Base-by-base conservation (phyloP, 2,329 filamentous ascomycete genomes). In the Cordyceps javanica region DNA sequence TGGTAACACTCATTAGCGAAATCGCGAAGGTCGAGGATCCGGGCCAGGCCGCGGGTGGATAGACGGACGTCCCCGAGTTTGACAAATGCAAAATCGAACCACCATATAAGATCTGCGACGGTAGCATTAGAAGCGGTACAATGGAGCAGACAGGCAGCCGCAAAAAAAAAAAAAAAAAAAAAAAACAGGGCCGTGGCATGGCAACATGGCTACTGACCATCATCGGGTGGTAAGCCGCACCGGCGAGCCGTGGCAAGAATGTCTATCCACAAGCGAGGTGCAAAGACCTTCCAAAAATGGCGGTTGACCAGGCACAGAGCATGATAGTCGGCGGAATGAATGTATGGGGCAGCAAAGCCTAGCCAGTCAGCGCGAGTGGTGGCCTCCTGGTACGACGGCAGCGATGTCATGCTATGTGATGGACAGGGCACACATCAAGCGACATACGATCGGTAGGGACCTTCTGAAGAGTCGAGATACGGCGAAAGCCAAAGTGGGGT, bases 301-400 rank as follows among this genome's bases (percentile, higher is more conserved):
- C 63, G 68, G 49, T 71, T 76, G 10, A 83, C 80, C 38, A 75
- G 73, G 63, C 78, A 82, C 44, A 82, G 74, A 8, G 68, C 66
- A 25, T 70, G 63, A 62, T 78, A 79, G 63, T 79, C 73, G 6
- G 63, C 58, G 42, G 72, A 62, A 2, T 67, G 63, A 48, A 82
- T 61, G 61, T 76, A 77, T 1, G 77, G 74, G 7, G 74, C 77
- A 13, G 75, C 75, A 4, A 83, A 61, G 30, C 67, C 67, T 16
- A 82, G 70, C 78, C 80, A 82, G 70, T 83, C 75, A 23, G 66
- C 65, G 10, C 65, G 68, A 8, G 71, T 64, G 2, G 72, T 75
- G 54, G 82, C 81, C 59, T 82, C 75, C 52, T 73, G 69, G 65
- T 85, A 85, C 0, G 81, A 80, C 1, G 82, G 81, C n/a, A 78